These are phyloP conservation scores for Pecoramyces ruminantium DNA, from an alignment of 192 early-diverging fungal species.

Conservation along the genomic window DNA sequence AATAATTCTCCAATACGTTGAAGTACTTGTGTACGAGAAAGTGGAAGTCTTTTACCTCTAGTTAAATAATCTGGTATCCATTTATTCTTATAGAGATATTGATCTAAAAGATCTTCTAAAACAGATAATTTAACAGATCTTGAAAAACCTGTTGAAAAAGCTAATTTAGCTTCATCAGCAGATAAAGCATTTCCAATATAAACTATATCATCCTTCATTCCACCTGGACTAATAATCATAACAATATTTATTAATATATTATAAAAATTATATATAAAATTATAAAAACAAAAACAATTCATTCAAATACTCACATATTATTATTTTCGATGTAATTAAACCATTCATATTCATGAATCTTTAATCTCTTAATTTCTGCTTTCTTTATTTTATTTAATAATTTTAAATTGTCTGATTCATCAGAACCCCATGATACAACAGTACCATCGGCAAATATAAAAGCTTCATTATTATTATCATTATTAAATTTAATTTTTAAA, in stretches of 20 bases:
- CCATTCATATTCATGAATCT: conserved; percentile 22
- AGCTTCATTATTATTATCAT: conserved; percentile 12
- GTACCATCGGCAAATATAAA: conserved; percentile 31
- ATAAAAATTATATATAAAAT: conserved; percentile 1
- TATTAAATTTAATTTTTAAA: conserved; percentile 19
- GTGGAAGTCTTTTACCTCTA: conserved; percentile 21
- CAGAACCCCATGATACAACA: conserved; percentile 38
- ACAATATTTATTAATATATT: background rate
- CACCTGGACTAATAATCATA: conserved; percentile 8
- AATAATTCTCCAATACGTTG: no score
- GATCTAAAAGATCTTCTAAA: conserved; percentile 30
- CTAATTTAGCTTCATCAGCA: conserved; percentile 23
- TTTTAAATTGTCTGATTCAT: conserved; percentile 12
- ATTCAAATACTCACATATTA: conserved; percentile 10
- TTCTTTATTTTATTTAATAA: conserved; percentile 18
- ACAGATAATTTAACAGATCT: conserved; percentile 31
- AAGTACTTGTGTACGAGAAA: conserved; percentile 22
- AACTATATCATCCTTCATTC: conserved; percentile 25
- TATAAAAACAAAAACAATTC: no score
- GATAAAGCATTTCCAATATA: conserved; percentile 24
- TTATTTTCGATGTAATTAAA: conserved; percentile 25
- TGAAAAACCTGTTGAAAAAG: conserved; percentile 35
- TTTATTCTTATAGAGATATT: conserved; percentile 20
- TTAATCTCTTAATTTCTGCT: conserved; percentile 18
- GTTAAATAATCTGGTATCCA: conserved; percentile 24